These are phyloP conservation scores for Candida germanica DNA, from an alignment of 805 yeast genomes.

Conservation along the genomic window DNA sequence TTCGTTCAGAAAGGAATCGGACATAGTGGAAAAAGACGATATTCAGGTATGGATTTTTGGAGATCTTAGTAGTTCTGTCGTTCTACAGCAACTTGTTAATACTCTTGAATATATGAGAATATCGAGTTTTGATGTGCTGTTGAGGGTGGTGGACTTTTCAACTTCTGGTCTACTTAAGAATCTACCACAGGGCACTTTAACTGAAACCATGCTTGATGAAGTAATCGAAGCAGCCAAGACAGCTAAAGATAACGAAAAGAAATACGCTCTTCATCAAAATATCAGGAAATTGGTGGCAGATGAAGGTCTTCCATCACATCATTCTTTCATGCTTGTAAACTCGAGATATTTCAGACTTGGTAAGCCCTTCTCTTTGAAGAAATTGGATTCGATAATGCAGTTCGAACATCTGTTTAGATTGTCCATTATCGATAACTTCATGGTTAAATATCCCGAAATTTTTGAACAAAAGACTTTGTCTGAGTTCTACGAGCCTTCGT, in stretches of 20 bases:
- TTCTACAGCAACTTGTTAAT: slow-evolving; percentile 25
- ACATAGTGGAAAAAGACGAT: slow-evolving; percentile 1
- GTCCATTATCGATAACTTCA: slow-evolving; percentile 23
- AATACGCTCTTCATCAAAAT: slow-evolving; percentile 1
- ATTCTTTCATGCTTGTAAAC: slow-evolving; percentile 46
- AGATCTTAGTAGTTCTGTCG: slow-evolving; percentile 38
- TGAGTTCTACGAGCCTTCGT: slow-evolving; percentile 12
- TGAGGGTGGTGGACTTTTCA: slow-evolving; percentile 32
- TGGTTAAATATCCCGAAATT: slow-evolving; percentile 24
- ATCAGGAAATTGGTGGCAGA: slow-evolving; percentile 21
- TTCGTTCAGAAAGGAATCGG: slow-evolving; percentile 22
- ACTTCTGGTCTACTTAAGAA: slow-evolving; percentile 2
- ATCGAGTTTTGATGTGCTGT: slow-evolving; percentile 31
- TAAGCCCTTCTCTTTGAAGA: slow-evolving; percentile 18
- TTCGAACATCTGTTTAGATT: slow-evolving; percentile 50
- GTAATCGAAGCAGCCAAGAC: background rate
- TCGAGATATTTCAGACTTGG: slow-evolving; percentile 48
- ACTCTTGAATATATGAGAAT: slow-evolving; percentile 24
- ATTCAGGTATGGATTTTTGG: slow-evolving; percentile 51
- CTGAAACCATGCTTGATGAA: background rate
- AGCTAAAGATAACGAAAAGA: background rate
- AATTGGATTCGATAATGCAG: slow-evolving; percentile 38
- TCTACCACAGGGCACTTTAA: slow-evolving; percentile 4
- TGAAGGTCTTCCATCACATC: slow-evolving; percentile 30
- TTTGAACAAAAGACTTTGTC: slow-evolving; percentile 17